Base-by-base conservation (phyloP, 352 stramenopile species). In the Nothophytophthora sp. region DNA sequence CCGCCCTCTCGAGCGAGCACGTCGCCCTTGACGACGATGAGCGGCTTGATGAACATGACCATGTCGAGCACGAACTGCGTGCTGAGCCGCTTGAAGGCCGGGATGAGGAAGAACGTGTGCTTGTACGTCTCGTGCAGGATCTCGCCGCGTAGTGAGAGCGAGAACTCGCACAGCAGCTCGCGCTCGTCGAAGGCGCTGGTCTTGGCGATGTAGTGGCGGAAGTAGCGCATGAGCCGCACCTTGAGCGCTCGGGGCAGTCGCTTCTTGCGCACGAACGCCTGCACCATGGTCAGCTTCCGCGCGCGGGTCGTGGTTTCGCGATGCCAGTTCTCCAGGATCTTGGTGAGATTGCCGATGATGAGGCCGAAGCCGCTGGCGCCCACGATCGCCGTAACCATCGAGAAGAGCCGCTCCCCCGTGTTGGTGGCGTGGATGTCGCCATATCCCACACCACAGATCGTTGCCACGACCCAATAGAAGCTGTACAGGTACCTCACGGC, bases 391-490 rank as follows among this genome's bases (percentile, higher is more conserved):
- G 81, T 71, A 12, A 72, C 55, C 45, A 96, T 93, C 4, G 83
- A 60, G 34, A 86, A 92, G 1, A 88, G 15, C 19, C 80, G 61
- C 48, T 96, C 87, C 2, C 69, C 52, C 15, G 70, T 86, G 53
- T 86, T 95, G 1, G 70, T 78, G 6, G 84, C 76, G 39, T 86
- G 67, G 8, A 96, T 70, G 36, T 96, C 87, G 11, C 87, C 87
- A 34, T 90, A 96, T 0, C 87, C 87, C 4, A 95, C 83, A 0
- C 81, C 86, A 3, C 84, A 86, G 10, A 95, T 38, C 0, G 86
- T 96, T 0, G 73, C 74, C 20, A 88, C 65, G n/a, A 88, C 80
- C 86, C 86, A 96, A 55, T 96, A 96, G 20, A 93, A 80, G 27
- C 73, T 82, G 56, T 85, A 92, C 13, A 95, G 43, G 42, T 95